Evolutionary conservation across 176 grass and related monocot species (phyloP), one percentile per base, ranked within the genome.

Genomic region (Ananas comosus): DNA sequence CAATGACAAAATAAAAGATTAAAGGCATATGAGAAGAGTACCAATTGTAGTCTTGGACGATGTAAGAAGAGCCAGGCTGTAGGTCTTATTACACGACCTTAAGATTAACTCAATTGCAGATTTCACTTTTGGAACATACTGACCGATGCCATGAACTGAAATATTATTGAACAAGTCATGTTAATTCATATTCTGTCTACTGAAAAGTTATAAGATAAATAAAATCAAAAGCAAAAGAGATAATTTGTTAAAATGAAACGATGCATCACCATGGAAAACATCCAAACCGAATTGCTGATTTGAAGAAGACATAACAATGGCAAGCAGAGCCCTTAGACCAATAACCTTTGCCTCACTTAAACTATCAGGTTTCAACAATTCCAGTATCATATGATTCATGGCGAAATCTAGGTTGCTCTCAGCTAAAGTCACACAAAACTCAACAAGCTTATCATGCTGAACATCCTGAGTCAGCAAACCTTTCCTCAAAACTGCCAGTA

Each of bases 311-410:
- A 92, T 76, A 53, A 97, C 84, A 3, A 97, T 97, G 69, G 83
- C 86, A 70, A 97, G 87, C 65, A 97, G 77, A 79, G 94, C 89
- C 28, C 89, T 83, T 64, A 97, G 86, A 65, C 94, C 94, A 81
- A 97, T 81, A 75, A 97, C 94, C 80, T 92, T 97, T 70, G 94
- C 94, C 83, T 97, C 94, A 83, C 89, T 92, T 52, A 81, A 81
- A 80, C 84, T 89, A 83, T 97, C 94, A 79, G 73, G 63, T 83
- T 92, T 97, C 23, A 97, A 70, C 70, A 97, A 81, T 81, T 97
- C 94, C 49, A 97, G 82, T 79, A 97, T 87, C 89, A 97, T 92
- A 81, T 97, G 94, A 67, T 85, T 97, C 94, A 97, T 97, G 42
- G 86, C 80, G 72, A 97, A 97, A 80, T 92, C 89, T 33, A 97